A percentile compares a stretch with the other conserved stretches of the same genome.
These are phyloP conservation scores for Trypanosoma avium DNA, from an alignment of 208 protist species.

Conservation along the genomic window DNA sequence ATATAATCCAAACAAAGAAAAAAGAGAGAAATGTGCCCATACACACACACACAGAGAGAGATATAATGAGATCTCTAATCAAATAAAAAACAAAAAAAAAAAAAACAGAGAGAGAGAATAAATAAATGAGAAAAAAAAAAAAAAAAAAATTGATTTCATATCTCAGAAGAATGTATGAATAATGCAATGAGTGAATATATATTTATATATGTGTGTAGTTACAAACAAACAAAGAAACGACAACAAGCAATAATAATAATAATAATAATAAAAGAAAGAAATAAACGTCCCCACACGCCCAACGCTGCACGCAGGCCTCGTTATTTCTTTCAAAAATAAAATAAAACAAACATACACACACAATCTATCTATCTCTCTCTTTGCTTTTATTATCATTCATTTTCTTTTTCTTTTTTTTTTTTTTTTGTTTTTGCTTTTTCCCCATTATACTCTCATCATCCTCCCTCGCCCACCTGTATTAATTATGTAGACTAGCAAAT, in stretches of 20 bases:
- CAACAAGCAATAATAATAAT: no score
- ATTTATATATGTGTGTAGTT: not conserved
- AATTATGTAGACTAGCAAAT: no score
- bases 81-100: not conserved
- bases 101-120: not conserved
- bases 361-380: not conserved
- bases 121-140: not conserved
- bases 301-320: no score
- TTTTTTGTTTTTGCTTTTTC: not conserved
- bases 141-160: not conserved
- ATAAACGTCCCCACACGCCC: no score
- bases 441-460: not conserved
- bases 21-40: no score
- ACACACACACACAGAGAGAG: not conserved
- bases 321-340: no score
- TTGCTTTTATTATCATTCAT: not conserved
- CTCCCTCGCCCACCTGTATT: no score
- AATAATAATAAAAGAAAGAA: no score
- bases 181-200: no score
- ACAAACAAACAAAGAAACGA: not conserved
- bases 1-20: no score
- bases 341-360: not conserved
- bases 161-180: no score
- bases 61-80: not conserved
- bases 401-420: not conserved